Percentiles rank a stretch among this genome's conserved stretches.
These are phyloP conservation scores for Phlyctochytrium arcticum DNA, from an alignment of 192 early-diverging fungal genomes.

Conservation along the genomic window DNA sequence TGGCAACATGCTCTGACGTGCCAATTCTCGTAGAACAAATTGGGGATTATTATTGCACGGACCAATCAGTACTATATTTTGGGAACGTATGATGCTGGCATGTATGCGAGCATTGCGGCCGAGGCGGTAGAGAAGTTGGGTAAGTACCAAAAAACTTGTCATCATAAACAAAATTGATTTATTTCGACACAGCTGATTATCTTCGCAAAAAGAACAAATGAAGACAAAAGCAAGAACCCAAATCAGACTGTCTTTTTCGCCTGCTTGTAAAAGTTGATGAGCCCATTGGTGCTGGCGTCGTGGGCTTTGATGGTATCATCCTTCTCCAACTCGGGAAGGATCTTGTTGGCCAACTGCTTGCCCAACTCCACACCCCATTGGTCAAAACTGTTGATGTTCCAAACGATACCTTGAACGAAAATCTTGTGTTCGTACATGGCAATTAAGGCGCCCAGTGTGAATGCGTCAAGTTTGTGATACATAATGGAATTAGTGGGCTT, in stretches of 20 bases:
- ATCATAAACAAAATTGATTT: neutral
- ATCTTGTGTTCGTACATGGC: conserved; percentile 99
- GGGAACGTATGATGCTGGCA: conserved; percentile 40
- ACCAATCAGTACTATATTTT: conserved; percentile 48
- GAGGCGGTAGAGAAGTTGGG: conserved; percentile 55
- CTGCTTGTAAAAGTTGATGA: conserved; percentile 90
- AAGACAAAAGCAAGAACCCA: conserved; percentile 3
- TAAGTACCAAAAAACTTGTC: conserved; percentile 20
- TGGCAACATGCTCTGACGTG: neutral
- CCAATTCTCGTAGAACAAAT: conserved; percentile 29
- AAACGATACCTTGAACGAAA: conserved; percentile 96
- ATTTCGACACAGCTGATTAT: conserved; percentile 37
- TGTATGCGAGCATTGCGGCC: conserved; percentile 51
- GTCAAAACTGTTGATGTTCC: conserved; percentile 97
- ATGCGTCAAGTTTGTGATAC: conserved; percentile 88
- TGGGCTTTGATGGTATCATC: conserved; percentile 62
- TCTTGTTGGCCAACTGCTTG: conserved; percentile 97
- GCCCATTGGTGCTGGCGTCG: conserved; percentile 91
- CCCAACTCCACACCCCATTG: conserved; percentile 95
- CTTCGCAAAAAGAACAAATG: conserved; percentile 51
- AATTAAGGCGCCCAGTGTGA: conserved; percentile 86
- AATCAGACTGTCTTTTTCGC: conserved; percentile 5
- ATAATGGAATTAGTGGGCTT: conserved; percentile 95
- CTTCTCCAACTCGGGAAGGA: conserved; percentile 81
- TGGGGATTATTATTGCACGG: conserved; percentile 42